Percentiles rank a stretch among this genome's conserved stretches.
These are phyloP conservation scores for Skeletonema marinoi DNA, from an alignment of 108 stramenopile species.

Conservation along the genomic window DNA sequence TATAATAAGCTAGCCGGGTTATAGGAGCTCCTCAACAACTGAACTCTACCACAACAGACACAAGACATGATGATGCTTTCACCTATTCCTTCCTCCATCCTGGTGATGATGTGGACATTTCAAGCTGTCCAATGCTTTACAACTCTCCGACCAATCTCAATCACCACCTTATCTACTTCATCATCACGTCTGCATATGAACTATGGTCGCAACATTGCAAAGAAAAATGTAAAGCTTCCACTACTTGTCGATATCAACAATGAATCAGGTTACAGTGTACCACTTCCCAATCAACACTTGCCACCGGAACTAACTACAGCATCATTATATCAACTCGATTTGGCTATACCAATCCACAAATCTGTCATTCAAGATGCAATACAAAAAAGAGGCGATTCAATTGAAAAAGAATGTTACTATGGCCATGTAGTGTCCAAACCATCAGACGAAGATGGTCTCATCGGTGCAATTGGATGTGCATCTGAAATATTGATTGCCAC, in stretches of 20 bases:
- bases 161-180: background rate
- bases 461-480: slow-evolving; percentile 82
- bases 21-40: too few species aligned
- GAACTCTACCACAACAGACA: too few species aligned
- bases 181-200: slow-evolving; percentile 37
- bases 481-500: slow-evolving; percentile 67
- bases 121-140: background rate
- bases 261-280: slow-evolving; percentile 32
- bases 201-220: slow-evolving; percentile 20
- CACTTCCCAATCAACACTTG: slow-evolving; percentile 76
- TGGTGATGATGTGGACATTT: background rate
- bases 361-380: slow-evolving; percentile 67
- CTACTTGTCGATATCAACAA: slow-evolving; percentile 34
- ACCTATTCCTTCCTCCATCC: background rate
- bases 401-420: slow-evolving; percentile 39
- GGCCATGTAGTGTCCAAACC: slow-evolving; percentile 70
- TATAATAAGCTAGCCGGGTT: too few species aligned
- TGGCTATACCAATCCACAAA: slow-evolving; percentile 64
- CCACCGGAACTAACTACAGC: slow-evolving; percentile 73
- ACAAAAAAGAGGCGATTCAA: background rate
- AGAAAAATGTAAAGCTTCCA: slow-evolving; percentile 42
- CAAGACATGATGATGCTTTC: background rate
- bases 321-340: slow-evolving; percentile 68
- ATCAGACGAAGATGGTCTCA: slow-evolving; percentile 31
- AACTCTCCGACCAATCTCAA: background rate